phyloP scores from a whole-genome alignment of 2,329 filamentous ascomycete genomes.

The Sclerotinia trifoliorum region DNA sequence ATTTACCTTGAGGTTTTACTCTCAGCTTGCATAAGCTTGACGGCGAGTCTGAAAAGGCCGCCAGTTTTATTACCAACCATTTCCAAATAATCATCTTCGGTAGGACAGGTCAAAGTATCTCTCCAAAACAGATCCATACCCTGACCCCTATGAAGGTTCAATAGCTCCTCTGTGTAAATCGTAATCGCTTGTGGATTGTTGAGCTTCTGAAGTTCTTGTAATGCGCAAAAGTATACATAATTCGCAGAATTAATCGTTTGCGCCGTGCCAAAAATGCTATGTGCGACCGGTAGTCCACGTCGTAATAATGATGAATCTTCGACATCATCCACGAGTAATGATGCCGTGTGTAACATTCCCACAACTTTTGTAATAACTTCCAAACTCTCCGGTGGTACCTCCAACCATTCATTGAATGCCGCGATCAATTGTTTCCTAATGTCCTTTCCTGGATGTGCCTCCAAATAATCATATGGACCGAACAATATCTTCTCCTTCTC shows the following conservation, averaged over 20 bases:
- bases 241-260: conserved; percentile 91
- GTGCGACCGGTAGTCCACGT: conserved; percentile 76
- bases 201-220: conserved; percentile 72
- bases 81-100: conserved; percentile 87
- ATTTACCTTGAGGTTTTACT: conserved; percentile 47
- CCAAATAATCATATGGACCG: conserved; percentile 79
- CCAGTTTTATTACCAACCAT: conserved; percentile 93
- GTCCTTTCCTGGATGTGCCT: conserved; percentile 78
- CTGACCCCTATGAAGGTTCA: conserved; percentile 83
- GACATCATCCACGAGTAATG: conserved; percentile 81
- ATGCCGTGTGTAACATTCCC: conserved; percentile 83
- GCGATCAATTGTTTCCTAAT: conserved; percentile 76
- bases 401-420: conserved; percentile 78
- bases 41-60: conserved; percentile 77
- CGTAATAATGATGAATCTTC: conserved; percentile 77
- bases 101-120: conserved; percentile 78
- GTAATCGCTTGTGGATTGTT: conserved; percentile 64
- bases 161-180: conserved; percentile 77
- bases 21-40: conserved; percentile 86
- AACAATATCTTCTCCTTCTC: conserved; percentile 76
- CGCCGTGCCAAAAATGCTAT: conserved; percentile 79
- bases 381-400: conserved; percentile 68
- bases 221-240: conserved; percentile 80
- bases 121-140: conserved; percentile 92
- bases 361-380: conserved; percentile 76